Percentiles rank a stretch among this genome's conserved stretches.
Conservation (phyloP, 176 grass and related monocot species). For the Musa acuminata region DNA sequence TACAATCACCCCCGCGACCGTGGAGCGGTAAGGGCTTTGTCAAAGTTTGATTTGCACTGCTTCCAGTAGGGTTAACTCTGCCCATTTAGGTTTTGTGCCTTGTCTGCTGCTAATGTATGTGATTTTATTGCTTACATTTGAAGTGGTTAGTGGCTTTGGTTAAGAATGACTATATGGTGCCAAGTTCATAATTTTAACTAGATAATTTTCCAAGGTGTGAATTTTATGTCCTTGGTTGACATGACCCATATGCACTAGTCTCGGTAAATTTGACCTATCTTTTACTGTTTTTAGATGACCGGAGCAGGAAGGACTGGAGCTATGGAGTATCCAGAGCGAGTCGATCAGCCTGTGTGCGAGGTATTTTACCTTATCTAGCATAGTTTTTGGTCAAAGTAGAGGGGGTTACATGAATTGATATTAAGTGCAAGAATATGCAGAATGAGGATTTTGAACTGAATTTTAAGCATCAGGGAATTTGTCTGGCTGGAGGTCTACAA, state of each 20-base stretch:
- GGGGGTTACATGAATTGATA: too few relatives aligned
- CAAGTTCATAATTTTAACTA: constrained; percentile 1
- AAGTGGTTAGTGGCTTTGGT: background rate
- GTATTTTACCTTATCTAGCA: constrained; percentile 27
- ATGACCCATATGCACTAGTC: background rate
- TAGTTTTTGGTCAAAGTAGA: background rate
- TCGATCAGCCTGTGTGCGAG: constrained; percentile 63
- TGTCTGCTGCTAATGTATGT: background rate
- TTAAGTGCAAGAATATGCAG: background rate
- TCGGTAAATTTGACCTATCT: background rate
- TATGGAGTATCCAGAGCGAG: constrained; percentile 63
- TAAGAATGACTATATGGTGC: background rate
- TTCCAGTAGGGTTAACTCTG: background rate
- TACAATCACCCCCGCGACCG: constrained; percentile 86
- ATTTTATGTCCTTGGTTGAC: background rate
- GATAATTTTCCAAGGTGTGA: background rate
- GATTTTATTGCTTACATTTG: background rate
- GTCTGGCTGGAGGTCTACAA: background rate
- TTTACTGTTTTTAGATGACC: constrained; percentile 6
- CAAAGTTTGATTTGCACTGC: background rate
- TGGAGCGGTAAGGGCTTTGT: background rate
- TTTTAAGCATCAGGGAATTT: background rate
- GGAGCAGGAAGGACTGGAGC: constrained; percentile 19
- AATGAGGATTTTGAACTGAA: background rate
- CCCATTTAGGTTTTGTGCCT: background rate